phyloP scores from a whole-genome alignment of 2,329 filamentous ascomycete genomes.

The Chaetomium strumarium region DNA sequence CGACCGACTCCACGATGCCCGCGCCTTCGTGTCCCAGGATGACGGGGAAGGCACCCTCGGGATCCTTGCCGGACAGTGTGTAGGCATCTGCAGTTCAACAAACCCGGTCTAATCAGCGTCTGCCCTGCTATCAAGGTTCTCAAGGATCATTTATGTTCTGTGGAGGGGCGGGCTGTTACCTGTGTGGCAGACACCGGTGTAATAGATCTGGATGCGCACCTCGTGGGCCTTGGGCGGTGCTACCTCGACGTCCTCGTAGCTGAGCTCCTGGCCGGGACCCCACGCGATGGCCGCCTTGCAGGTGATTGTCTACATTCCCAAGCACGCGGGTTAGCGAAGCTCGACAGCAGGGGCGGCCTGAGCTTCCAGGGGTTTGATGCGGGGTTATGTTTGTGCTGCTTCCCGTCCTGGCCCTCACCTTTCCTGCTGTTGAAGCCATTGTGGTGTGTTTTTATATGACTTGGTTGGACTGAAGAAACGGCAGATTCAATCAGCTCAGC shows the following conservation, averaged over 20 bases:
- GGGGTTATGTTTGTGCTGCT: slow-evolving; percentile 5
- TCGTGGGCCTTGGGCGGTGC: slow-evolving; percentile 83
- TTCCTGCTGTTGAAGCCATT: slow-evolving; percentile 26
- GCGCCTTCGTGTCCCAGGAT: slow-evolving; percentile 88
- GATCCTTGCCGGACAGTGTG: slow-evolving; percentile 92
- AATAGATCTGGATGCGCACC: slow-evolving; percentile 94
- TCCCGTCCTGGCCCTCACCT: slow-evolving; percentile 18
- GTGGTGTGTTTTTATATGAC: background rate
- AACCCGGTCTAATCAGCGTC: background rate
- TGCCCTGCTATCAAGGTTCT: slow-evolving; percentile 7
- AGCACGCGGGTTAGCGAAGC: slow-evolving; percentile 9
- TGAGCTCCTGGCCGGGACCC: slow-evolving; percentile 87
- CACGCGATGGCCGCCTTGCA: slow-evolving; percentile 98
- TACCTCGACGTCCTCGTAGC: slow-evolving; percentile 89
- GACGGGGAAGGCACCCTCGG: slow-evolving; percentile 88
- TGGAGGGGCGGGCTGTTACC: slow-evolving; percentile 42
- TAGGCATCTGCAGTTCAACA: slow-evolving; percentile 62
- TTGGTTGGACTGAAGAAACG: background rate
- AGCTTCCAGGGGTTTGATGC: background rate
- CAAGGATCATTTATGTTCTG: background rate
- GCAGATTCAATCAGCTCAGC: background rate
- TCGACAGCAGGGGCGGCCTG: background rate
- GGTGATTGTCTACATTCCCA: slow-evolving; percentile 66
- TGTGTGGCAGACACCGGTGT: slow-evolving; percentile 98
- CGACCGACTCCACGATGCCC: slow-evolving; percentile 86